These are phyloP conservation scores for Populus ilicifolia DNA, from an alignment of 345 rosid species.

Conservation along the genomic window DNA sequence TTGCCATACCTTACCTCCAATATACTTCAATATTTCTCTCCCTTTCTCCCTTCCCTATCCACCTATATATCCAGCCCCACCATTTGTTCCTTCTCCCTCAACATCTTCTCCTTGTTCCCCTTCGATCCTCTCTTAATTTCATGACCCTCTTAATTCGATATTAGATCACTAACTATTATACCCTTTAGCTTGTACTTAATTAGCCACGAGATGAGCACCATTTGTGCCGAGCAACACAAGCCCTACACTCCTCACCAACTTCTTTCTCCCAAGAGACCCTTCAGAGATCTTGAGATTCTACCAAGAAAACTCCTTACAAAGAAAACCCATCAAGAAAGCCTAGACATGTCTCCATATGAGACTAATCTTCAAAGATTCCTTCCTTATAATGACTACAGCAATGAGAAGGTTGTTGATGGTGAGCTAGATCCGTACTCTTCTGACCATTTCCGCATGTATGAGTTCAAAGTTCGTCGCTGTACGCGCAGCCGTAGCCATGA, in stretches of 20 bases:
- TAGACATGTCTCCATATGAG: slow-evolving; percentile 2
- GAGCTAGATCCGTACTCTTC: slow-evolving; percentile 50
- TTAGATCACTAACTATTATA: not conserved
- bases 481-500: slow-evolving; percentile 90
- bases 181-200: not conserved
- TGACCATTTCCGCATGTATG: slow-evolving; percentile 86
- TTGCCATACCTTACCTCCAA: slow-evolving; percentile 18
- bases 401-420: slow-evolving; percentile 19
- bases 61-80: slow-evolving; percentile 15
- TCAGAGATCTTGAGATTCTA: slow-evolving; percentile 51
- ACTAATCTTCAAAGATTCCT: slow-evolving; percentile 32
- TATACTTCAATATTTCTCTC: slow-evolving; percentile 2
- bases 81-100: slow-evolving; percentile 17
- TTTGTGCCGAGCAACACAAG: slow-evolving; percentile 49
- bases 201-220: slow-evolving; percentile 33
- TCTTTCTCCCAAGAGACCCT: slow-evolving; percentile 20
- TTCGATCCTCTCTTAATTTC: not conserved
- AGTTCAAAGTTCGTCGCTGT: slow-evolving; percentile 88
- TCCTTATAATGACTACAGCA: slow-evolving; percentile 28
- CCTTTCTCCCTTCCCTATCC: not conserved
- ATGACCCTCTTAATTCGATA: not conserved
- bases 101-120: not conserved
- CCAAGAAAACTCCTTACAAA: slow-evolving; percentile 50
- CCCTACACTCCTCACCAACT: slow-evolving; percentile 30
- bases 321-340: slow-evolving; percentile 6